Conservation (phyloP, 2,329 filamentous ascomycete species). For the Apiospora malaysiana region DNA sequence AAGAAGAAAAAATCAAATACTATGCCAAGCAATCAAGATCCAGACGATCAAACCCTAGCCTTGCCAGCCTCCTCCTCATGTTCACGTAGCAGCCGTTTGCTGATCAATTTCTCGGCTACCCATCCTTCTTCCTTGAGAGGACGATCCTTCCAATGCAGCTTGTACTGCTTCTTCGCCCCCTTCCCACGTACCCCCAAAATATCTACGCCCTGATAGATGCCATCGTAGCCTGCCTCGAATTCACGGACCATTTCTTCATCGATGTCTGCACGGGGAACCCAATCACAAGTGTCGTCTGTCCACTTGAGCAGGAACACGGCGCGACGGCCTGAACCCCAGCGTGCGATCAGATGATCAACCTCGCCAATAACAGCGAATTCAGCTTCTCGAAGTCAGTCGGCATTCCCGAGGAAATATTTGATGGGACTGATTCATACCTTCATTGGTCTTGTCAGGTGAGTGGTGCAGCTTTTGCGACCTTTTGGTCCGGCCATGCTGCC, state of each 20-base stretch:
- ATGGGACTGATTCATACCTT: slow-evolving; percentile 3
- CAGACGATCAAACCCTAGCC: not conserved
- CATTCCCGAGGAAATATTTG: not conserved
- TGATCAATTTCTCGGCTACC: not conserved
- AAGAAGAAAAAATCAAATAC: not conserved
- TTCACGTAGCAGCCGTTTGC: not conserved
- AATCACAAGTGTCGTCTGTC: not conserved
- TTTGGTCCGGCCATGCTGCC: not conserved
- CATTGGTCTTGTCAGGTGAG: not conserved
- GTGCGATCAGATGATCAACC: slow-evolving; percentile 2
- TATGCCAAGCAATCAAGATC: not conserved
- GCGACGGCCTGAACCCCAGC: not conserved
- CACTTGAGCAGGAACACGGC: not conserved
- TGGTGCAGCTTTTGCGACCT: not conserved
- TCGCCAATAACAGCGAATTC: not conserved
- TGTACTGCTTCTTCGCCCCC: not conserved
- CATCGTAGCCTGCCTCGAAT: not conserved
- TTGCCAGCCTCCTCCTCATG: not conserved
- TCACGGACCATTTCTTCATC: not conserved
- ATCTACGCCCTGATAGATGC: not conserved
- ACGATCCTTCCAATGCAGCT: slow-evolving; percentile 7
- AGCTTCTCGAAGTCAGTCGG: slow-evolving; percentile 1
- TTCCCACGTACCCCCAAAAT: not conserved
- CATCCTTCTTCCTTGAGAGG: not conserved
- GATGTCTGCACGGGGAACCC: not conserved